Conservation (phyloP, 306 rosid genomes). For the Carpinus viminea region DNA sequence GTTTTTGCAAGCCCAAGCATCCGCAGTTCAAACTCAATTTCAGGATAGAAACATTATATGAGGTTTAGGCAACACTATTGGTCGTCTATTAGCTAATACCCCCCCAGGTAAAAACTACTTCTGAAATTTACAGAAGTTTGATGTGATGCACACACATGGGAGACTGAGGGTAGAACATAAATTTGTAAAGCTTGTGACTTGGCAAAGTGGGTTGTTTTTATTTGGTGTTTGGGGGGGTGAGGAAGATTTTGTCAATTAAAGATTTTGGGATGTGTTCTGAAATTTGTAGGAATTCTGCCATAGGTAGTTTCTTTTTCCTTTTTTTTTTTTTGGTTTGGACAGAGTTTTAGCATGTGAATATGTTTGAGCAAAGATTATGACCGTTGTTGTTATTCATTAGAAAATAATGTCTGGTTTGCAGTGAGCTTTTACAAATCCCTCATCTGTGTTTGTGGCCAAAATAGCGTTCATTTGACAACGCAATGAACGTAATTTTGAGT, state of each 20-base stretch:
- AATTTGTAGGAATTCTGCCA: not conserved
- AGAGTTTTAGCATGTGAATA: not conserved
- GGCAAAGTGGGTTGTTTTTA: not conserved
- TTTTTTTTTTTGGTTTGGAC: not conserved
- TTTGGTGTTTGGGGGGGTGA: not conserved
- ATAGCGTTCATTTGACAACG: no score
- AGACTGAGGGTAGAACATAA: not conserved
- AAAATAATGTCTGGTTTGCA: not conserved
- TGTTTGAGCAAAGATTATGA: not conserved
- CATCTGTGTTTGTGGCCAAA: no score
- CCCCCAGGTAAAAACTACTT: not conserved
- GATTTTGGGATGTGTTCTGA: not conserved
- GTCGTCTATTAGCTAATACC: not conserved
- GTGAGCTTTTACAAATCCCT: not conserved
- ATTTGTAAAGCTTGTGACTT: not conserved
- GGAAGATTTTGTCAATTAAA: not conserved
- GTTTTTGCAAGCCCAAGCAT: slow-evolving; percentile 26
- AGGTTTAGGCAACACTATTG: not conserved
- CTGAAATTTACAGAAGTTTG: slow-evolving; percentile 12
- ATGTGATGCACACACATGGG: not conserved
- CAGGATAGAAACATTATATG: slow-evolving; percentile 2
- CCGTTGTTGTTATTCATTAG: no score
- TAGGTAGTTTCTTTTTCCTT: not conserved
- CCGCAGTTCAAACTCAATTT: slow-evolving; percentile 1
- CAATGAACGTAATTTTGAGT: no score